Evolutionary conservation across 257 asterid species (phyloP).

Genomic region (Handroanthus guayacan): DNA sequence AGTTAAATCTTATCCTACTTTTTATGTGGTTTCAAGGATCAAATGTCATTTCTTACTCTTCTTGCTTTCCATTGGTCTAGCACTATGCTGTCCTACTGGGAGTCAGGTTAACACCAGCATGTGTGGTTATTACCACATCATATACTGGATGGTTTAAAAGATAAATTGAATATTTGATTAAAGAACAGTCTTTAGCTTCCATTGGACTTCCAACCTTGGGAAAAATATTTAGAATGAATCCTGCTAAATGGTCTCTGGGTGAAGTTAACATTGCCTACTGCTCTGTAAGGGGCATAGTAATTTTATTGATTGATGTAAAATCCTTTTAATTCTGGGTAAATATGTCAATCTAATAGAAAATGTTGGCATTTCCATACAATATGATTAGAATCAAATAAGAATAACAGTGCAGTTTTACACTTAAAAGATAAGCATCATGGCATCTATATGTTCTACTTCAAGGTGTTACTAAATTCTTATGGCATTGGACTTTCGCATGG

Average conservation of each 20-base stretch:
- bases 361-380: not conserved
- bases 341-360: not conserved
- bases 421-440: conserved; percentile 1
- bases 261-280: conserved; percentile 9
- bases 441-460: not conserved
- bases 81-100: not conserved
- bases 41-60: not conserved
- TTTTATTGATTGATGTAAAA: conserved; percentile 1
- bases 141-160: conserved; percentile 3
- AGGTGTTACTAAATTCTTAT: conserved; percentile 3
- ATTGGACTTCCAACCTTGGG: not conserved
- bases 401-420: not conserved
- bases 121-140: not conserved
- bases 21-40: conserved; percentile 17
- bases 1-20: conserved; percentile 9
- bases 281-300: not conserved
- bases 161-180: not conserved
- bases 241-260: not conserved
- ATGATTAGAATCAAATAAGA: not conserved
- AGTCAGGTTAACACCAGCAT: not conserved
- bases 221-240: not conserved
- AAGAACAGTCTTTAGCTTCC: conserved; percentile 10
- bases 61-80: conserved; percentile 3
- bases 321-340: not conserved
- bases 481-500: not conserved